phyloP scores from a whole-genome alignment of 805 yeast species.

The Candida ficus region DNA sequence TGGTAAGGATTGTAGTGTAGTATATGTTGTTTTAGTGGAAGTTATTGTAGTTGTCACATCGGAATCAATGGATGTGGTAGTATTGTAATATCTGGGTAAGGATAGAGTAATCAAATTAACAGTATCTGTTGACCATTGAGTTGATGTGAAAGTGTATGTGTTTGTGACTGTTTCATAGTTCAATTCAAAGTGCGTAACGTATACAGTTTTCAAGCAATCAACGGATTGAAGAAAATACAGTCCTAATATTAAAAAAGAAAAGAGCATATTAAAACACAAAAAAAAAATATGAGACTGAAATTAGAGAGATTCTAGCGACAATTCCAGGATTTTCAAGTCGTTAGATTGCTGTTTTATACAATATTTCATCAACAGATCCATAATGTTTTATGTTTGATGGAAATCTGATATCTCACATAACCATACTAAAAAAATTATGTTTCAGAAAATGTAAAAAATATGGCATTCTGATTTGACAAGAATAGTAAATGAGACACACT shows the following conservation, averaged over 20 bases:
- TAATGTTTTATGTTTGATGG: too few relatives aligned
- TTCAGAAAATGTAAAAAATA: too few relatives aligned
- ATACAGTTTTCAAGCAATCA: slow-evolving; percentile 1
- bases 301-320: too few relatives aligned
- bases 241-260: neutral
- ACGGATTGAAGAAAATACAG: neutral
- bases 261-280: slow-evolving; percentile 1
- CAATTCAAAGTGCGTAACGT: slow-evolving; percentile 5
- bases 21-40: slow-evolving; percentile 12
- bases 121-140: slow-evolving; percentile 10
- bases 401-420: too few relatives aligned
- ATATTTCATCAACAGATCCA: too few relatives aligned
- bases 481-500: too few relatives aligned
- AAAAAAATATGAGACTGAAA: too few relatives aligned
- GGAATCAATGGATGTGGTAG: slow-evolving; percentile 7
- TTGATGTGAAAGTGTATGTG: neutral
- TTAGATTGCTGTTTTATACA: too few relatives aligned
- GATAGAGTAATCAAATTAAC: neutral
- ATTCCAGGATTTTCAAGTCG: too few relatives aligned
- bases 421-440: too few relatives aligned
- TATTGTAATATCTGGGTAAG: neutral
- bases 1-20: slow-evolving; percentile 8
- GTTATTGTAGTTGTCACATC: slow-evolving; percentile 16
- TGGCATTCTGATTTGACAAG: too few relatives aligned
- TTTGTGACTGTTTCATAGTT: neutral